Base-by-base conservation (phyloP, 139 green algal genomes). In the Eudorina sp. region DNA sequence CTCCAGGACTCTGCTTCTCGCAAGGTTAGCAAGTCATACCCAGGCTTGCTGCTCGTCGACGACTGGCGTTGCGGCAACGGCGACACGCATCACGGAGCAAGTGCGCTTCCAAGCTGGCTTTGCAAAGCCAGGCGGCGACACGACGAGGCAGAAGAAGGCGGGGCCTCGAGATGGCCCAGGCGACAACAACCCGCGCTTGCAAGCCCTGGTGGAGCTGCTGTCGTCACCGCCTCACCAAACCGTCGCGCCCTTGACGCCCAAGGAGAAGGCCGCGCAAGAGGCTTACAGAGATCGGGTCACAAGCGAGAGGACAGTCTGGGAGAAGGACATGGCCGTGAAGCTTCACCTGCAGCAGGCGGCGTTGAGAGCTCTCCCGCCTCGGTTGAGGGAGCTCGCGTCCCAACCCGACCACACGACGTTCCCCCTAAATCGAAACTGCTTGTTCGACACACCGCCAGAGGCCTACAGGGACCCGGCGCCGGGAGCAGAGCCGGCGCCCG, bases 241-340 rank as follows among this genome's bases (percentile, higher is more conserved):
- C 1, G 1, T 46, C 25, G 25, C 74, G 60, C 51, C 70, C 62
- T 43, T 82, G 27, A 66, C 68, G 11, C 19, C n/a, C 3, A 45
- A 43, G 16, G 64, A 87, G 34, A 53, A 83, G 64, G 53, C 41
- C 25, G n/a, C 43, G 11, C 2, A 29, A 21, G 68, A 51, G 0
- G 78, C 68, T 23, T 21, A 76, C 43, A 8, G 55, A 16, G 23
- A 34, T 3, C 4, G 18, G 36, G 45, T 16, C 9, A 25, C n/a
- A 19, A 38, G 40, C 0, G 77, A 83, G 53, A 25, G 36, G 27
- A 34, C 46, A 18, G 79, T 68, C 6, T 88, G 78, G 79, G 21
- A 31, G 8, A 31, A 73, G 38, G 77, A 88, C 66, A 84, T 91
- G 87, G 25, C 0, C 9, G 46, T 78, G 23, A 91, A 91, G 87